phyloP scores from a whole-genome alignment of 179 eudicot species.

The Carnegiea gigantea region DNA sequence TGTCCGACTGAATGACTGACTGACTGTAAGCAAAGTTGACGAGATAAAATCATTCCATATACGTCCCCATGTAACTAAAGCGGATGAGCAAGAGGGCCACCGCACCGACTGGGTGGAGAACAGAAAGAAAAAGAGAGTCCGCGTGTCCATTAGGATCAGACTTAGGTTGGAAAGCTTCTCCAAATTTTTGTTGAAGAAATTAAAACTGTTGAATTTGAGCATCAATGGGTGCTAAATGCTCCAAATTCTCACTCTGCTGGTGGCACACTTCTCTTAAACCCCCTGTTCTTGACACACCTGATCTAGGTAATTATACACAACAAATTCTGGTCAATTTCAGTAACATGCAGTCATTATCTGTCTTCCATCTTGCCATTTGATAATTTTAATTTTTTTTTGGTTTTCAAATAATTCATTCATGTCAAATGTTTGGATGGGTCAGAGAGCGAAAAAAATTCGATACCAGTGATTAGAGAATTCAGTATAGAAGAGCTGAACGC shows the following conservation, averaged over 20 bases:
- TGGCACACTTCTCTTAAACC: constrained; percentile 58
- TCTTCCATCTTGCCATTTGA: too few species aligned
- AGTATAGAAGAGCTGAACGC: constrained; percentile 55
- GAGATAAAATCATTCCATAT: neutral
- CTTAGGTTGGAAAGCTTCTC: too few species aligned
- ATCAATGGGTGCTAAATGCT: constrained; percentile 64
- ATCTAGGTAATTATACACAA: constrained; percentile 33
- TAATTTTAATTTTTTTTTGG: too few species aligned
- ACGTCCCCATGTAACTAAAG: neutral
- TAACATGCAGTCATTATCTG: too few species aligned
- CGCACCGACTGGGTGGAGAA: neutral
- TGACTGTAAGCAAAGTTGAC: neutral
- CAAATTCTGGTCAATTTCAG: neutral
- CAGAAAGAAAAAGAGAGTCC: neutral
- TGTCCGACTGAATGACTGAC: neutral
- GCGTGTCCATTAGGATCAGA: too few species aligned
- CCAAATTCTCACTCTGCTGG: constrained; percentile 64
- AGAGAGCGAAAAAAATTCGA: constrained; percentile 42
- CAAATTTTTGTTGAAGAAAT: too few species aligned
- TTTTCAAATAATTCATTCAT: neutral
- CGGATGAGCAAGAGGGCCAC: neutral
- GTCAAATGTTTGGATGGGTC: constrained; percentile 24
- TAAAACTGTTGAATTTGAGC: neutral
- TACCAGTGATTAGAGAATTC: constrained; percentile 50
- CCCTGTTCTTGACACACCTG: constrained; percentile 49